phyloP scores from a whole-genome alignment of 2,329 filamentous ascomycete genomes.

The Cordyceps militaris region DNA sequence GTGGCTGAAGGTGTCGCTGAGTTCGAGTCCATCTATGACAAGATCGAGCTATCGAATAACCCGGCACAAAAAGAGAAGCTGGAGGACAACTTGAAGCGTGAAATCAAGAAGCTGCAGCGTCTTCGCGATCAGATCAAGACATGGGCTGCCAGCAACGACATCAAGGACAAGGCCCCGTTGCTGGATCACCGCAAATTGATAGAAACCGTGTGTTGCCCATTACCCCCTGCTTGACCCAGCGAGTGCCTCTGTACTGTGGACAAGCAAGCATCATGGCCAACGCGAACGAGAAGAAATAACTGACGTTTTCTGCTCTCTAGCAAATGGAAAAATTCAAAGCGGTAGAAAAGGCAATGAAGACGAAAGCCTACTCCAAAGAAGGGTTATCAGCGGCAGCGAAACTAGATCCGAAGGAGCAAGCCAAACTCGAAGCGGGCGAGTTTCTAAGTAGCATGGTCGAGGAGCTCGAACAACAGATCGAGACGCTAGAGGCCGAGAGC shows the following conservation, averaged over 20 bases:
- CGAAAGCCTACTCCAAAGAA: conserved; percentile 98
- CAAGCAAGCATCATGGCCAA: not conserved
- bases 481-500: conserved; percentile 82
- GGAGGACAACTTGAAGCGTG: conserved; percentile 95
- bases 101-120: conserved; percentile 99
- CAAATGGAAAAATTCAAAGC: conserved; percentile 99
- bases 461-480: conserved; percentile 88
- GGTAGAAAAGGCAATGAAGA: conserved; percentile 99
- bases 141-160: conserved; percentile 96
- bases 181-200: conserved; percentile 92
- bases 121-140: conserved; percentile 98
- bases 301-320: conserved; percentile 38
- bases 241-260: not conserved
- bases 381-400: conserved; percentile 86
- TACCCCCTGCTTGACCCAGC: not conserved
- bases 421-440: conserved; percentile 80
- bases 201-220: conserved; percentile 68
- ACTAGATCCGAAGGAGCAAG: conserved; percentile 95
- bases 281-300: not conserved
- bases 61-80: conserved; percentile 96
- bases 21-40: conserved; percentile 95
- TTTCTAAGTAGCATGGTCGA: conserved; percentile 85
- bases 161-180: conserved; percentile 97
- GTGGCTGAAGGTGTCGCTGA: conserved; percentile 85
- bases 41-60: conserved; percentile 90